Evolutionary conservation across 2,329 filamentous ascomycete species (phyloP), one percentile per base, ranked within the genome.

Genomic region (Aureobasidium uvarum): DNA sequence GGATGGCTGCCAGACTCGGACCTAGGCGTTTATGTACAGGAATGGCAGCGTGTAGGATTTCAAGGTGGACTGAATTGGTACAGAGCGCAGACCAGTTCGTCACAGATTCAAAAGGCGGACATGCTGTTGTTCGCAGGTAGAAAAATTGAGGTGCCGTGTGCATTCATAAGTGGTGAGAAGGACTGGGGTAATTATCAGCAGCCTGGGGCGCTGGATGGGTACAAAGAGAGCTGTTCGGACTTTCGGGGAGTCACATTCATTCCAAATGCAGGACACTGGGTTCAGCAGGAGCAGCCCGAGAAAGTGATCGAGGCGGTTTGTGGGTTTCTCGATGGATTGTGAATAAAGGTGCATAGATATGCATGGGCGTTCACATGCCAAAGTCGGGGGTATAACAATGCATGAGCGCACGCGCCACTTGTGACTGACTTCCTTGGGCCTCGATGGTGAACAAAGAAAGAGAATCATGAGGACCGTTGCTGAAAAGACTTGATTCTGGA

Each of bases 121-220:
- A 74, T 86, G 62, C 79, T 85, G 23, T 71, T 87, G 0, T 89
- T 85, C 71, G 82, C 85, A 0, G 86, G 86, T 0, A 81, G 79
- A 72, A 85, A 81, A 71, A 84, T 90, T 23, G 83, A 85, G 58
- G 83, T 87, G 10, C 87, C 87, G 0, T 82, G 80, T 65, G 76
- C 80, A 0, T 89, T 87, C 69, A 81, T 90, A n/a, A 83, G 82
- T 31, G 87, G 88, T 0, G 79, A 78, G 52, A 75, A 81, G 66
- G 88, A 90, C 68, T 90, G 88, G 87, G 87, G 86, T 0, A 89
- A 85, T 38, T 88, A 84, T 71, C 88, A 90, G 72, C 82, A 87
- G 69, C 87, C 87, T 0, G 86, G 86, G 0, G 86, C 82, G 0
- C 72, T 90, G 5, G 85, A 89, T 71, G 80, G 79, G 33, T 84